A percentile compares a stretch with the other conserved stretches of the same genome.
phyloP scores from a whole-genome alignment of 2,329 filamentous ascomycete species.

The Nemania serpens region DNA sequence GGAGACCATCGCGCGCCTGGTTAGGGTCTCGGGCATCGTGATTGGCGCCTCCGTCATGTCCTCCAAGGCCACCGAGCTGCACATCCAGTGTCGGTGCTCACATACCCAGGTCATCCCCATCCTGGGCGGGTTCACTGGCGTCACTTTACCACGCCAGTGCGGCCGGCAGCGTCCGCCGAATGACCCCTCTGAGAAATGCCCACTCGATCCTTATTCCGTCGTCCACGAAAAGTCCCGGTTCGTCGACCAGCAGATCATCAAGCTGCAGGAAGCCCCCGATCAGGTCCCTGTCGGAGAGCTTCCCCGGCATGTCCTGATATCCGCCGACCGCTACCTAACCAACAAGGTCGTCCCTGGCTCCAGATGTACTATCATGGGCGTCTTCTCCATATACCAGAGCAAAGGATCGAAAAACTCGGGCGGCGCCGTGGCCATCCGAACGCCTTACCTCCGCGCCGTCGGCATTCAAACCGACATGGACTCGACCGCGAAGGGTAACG shows the following conservation, averaged over 20 bases:
- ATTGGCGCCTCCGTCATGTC: slow-evolving; percentile 97
- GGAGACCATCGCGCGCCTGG: slow-evolving; percentile 89
- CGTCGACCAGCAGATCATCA: slow-evolving; percentile 97
- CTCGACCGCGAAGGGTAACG: slow-evolving; percentile 82
- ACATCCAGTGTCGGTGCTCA: slow-evolving; percentile 87
- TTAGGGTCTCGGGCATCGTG: slow-evolving; percentile 94
- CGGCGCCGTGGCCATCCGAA: slow-evolving; percentile 90
- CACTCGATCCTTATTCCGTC: slow-evolving; percentile 94
- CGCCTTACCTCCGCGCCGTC: slow-evolving; percentile 90
- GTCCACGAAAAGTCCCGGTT: slow-evolving; percentile 93
- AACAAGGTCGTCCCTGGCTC: slow-evolving; percentile 96
- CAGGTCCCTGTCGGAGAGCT: slow-evolving; percentile 97
- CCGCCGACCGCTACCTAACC: slow-evolving; percentile 93
- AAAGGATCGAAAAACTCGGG: slow-evolving; percentile 82
- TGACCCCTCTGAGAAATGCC: slow-evolving; percentile 76
- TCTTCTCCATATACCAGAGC: slow-evolving; percentile 97
- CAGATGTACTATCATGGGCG: slow-evolving; percentile 91
- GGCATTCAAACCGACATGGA: slow-evolving; percentile 91
- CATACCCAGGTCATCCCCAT: slow-evolving; percentile 73
- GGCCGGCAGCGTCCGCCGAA: slow-evolving; percentile 65
- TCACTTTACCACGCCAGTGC: slow-evolving; percentile 83
- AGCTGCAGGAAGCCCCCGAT: slow-evolving; percentile 95
- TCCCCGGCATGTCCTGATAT: slow-evolving; percentile 91
- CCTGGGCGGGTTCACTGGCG: slow-evolving; percentile 82
- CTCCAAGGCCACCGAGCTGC: slow-evolving; percentile 86